Evolutionary conservation across 768 basidiomycete genomes (phyloP).

Genomic region (Plicaturopsis crispa): DNA sequence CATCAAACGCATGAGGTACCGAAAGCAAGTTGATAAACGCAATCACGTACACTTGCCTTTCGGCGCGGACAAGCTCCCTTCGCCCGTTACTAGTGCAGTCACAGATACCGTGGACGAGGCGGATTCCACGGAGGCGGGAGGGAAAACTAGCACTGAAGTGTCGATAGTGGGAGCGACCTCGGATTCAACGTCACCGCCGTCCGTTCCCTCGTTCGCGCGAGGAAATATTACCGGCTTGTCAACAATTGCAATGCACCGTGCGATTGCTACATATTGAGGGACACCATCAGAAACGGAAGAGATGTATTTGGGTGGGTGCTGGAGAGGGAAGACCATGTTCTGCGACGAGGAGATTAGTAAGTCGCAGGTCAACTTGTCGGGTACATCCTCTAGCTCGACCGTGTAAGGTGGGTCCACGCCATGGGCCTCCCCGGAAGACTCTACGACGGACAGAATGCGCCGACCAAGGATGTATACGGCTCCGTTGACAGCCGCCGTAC

Average conservation of each 20-base stretch:
- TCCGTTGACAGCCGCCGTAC: slow-evolving; percentile 77
- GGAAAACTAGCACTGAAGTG: slow-evolving; percentile 67
- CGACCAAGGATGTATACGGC: slow-evolving; percentile 68
- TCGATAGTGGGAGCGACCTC: slow-evolving; percentile 32
- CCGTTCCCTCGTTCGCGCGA: slow-evolving; percentile 15
- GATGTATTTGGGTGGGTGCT: slow-evolving; percentile 13
- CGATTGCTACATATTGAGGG: slow-evolving; percentile 18
- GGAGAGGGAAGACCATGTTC: slow-evolving; percentile 23
- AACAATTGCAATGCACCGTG: slow-evolving; percentile 45
- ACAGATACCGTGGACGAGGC: slow-evolving; percentile 46
- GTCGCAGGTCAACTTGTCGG: slow-evolving; percentile 48
- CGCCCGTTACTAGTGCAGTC: slow-evolving; percentile 62
- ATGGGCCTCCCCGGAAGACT: slow-evolving; percentile 6
- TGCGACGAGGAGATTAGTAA: slow-evolving; percentile 44
- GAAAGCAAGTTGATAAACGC: slow-evolving; percentile 5
- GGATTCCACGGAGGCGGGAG: slow-evolving; percentile 47
- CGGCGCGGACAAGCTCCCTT: slow-evolving; percentile 69
- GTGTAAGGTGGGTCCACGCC: slow-evolving; percentile 26
- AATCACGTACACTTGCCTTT: slow-evolving; percentile 56
- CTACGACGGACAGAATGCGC: slow-evolving; percentile 24
- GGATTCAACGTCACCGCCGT: slow-evolving; percentile 18
- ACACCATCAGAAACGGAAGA: neutral
- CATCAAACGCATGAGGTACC: slow-evolving; percentile 4
- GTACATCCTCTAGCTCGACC: slow-evolving; percentile 50
- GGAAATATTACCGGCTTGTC: slow-evolving; percentile 23